Base-by-base conservation (phyloP, 2,329 filamentous ascomycete genomes). In the Tolypocladium ovalisporum region DNA sequence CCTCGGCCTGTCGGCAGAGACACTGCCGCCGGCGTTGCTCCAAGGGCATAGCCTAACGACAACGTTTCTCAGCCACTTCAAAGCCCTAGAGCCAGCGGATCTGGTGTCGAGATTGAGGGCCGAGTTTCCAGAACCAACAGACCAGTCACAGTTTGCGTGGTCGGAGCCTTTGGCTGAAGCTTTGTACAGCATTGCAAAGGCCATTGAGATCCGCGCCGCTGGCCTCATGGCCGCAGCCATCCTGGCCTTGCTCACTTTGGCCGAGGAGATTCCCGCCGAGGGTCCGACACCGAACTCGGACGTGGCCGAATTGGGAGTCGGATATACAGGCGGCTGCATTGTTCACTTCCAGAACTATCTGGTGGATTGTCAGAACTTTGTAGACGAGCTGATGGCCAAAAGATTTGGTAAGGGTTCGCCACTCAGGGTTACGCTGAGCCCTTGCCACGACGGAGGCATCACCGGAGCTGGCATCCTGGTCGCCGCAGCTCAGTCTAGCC, bases 291-390 rank as follows among this genome's bases (percentile, higher is more conserved):
- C 60, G 37, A 57, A 52, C 12, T 24, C 54, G n/a, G 59, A 57
- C 42, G 61, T 68, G 59, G 63, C 74, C 60, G 85, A 89, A 63
- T 70, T 93, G 35, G 84, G 89, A 1, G 86, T 92, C 27, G 89
- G 88, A 1, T 92, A 90, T 67, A 90, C 89, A 0, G 89, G 89
- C 36, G 87, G 88, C 8, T 90, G 88, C 65, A 92, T 92, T 59
- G 82, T 85, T n/a, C 84, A 89, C 65, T 90, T 90, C 65, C 88
- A 89, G 53, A 80, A 88, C 63, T 91, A 89, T 70, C 75, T 89
- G 47, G 72, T 75, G 51, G 86, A 87, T 64, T 90, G 86, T 62
- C 87, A 91, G 68, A 65, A 72, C 17, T 88, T 88, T 66, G 77
- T 92, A 54, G 84, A 90, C 64, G 67, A 71, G 27, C 72, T 84